Evolutionary conservation across 768 basidiomycete species (phyloP).

Genomic region (Mycena olivaceomarginata): DNA sequence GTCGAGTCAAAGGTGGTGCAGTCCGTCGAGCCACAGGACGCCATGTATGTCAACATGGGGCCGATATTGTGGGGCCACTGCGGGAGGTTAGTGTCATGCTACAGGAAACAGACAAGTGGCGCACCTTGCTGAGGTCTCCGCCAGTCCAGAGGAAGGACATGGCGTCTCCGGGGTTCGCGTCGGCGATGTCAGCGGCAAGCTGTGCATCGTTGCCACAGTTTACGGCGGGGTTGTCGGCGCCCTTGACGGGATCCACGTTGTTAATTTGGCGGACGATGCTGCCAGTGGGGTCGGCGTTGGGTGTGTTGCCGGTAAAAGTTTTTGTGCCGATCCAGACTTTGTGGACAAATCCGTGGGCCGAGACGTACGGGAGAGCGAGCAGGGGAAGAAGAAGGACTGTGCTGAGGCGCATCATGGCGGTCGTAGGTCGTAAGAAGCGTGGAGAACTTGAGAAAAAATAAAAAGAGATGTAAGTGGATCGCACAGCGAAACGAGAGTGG

Average conservation of each 20-base stretch:
- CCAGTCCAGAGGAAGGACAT: slow-evolving; percentile 77
- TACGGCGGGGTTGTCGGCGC: slow-evolving; percentile 71
- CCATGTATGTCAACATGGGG: slow-evolving; percentile 73
- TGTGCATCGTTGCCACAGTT: slow-evolving; percentile 78
- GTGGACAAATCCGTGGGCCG: slow-evolving; percentile 67
- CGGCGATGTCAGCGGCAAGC: slow-evolving; percentile 68
- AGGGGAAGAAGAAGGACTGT: slow-evolving; percentile 55
- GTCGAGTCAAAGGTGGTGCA: slow-evolving; percentile 67
- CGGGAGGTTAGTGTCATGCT: neutral
- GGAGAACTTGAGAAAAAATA: slow-evolving; percentile 8
- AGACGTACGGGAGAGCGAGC: slow-evolving; percentile 58
- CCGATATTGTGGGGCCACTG: slow-evolving; percentile 63
- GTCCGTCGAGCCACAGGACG: slow-evolving; percentile 63
- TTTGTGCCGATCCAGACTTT: slow-evolving; percentile 63
- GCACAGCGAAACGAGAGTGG: slow-evolving; percentile 29
- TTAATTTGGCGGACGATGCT: slow-evolving; percentile 65
- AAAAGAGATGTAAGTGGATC: slow-evolving; percentile 35
- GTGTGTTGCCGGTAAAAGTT: slow-evolving; percentile 59
- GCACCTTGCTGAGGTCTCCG: slow-evolving; percentile 52
- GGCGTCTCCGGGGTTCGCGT: slow-evolving; percentile 76
- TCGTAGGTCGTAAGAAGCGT: slow-evolving; percentile 23
- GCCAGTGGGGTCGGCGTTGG: slow-evolving; percentile 48
- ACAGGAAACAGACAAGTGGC: slow-evolving; percentile 25
- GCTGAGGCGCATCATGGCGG: slow-evolving; percentile 50
- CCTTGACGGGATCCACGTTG: slow-evolving; percentile 66